Conservation (phyloP, 306 rosid genomes). For the Abrus precatorius region DNA sequence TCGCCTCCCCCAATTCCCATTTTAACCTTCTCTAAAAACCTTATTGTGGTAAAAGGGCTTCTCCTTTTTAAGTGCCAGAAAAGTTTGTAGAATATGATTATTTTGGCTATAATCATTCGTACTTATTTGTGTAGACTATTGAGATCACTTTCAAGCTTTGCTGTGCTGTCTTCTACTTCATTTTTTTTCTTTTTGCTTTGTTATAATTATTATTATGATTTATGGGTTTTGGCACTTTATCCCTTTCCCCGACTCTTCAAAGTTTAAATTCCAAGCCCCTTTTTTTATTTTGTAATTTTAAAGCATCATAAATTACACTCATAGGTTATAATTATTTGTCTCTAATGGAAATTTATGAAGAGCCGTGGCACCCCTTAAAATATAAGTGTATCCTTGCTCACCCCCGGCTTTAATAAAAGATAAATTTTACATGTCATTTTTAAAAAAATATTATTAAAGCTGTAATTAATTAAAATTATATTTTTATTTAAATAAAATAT, state of each 20-base stretch:
- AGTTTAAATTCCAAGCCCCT: conserved; percentile 37
- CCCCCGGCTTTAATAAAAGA: too few species aligned
- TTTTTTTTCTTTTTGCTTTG: conserved; percentile 40
- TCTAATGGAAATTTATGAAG: conserved; percentile 3
- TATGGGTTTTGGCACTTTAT: conserved; percentile 56
- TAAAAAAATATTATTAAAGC: too few species aligned
- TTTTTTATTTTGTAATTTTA: too few species aligned
- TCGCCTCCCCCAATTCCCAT: neutral
- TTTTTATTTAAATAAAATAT: too few species aligned
- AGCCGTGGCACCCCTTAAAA: neutral
- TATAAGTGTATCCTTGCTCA: neutral
- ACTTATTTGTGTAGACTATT: conserved; percentile 28
- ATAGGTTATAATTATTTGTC: too few species aligned
- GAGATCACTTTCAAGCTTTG: conserved; percentile 8
- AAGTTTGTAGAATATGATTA: conserved; percentile 51
- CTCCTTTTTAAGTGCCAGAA: conserved; percentile 54
- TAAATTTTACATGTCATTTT: too few species aligned
- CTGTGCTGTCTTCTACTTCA: conserved; percentile 50
- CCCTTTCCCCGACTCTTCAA: conserved; percentile 53
- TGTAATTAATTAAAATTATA: too few species aligned
- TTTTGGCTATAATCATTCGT: conserved; percentile 55
- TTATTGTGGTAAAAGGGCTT: conserved; percentile 49
- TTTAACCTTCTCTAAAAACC: neutral
- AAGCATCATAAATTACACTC: too few species aligned
- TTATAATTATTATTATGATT: conserved; percentile 14